Evolutionary conservation across 768 basidiomycete genomes (phyloP).

Genomic region (Leccinum rimulosum): DNA sequence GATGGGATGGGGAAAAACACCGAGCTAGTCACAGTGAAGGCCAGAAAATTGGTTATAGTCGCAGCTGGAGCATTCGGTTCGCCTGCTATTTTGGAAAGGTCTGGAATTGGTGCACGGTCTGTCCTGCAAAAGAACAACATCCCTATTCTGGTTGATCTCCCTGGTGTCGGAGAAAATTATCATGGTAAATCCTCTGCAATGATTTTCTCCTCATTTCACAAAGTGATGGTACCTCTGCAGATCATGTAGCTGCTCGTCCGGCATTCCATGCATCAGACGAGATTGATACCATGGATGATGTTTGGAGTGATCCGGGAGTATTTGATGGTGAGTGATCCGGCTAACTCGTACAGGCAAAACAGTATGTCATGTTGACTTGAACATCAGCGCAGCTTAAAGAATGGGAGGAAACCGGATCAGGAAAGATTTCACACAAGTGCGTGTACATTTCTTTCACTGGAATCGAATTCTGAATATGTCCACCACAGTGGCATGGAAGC

Average conservation of each 20-base stretch:
- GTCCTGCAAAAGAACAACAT: constrained; percentile 51
- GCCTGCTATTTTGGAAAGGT: constrained; percentile 54
- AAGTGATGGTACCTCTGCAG: not conserved
- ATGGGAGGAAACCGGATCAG: constrained; percentile 39
- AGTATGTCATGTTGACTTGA: not conserved
- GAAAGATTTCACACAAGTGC: constrained; percentile 54
- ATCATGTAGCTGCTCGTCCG: constrained; percentile 29
- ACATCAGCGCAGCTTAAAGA: constrained; percentile 26
- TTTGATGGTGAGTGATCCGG: constrained; percentile 36
- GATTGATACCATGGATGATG: constrained; percentile 45
- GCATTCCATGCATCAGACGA: constrained; percentile 42
- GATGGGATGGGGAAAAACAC: constrained; percentile 17
- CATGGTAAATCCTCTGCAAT: constrained; percentile 38
- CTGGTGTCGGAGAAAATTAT: constrained; percentile 17
- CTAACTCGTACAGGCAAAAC: constrained; percentile 9
- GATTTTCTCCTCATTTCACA: not conserved
- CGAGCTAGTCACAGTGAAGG: constrained; percentile 22
- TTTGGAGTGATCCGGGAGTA: constrained; percentile 39
- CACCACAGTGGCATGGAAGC: constrained; percentile 47
- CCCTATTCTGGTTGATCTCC: constrained; percentile 21
- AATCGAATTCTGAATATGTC: not conserved
- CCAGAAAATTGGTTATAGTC: constrained; percentile 44
- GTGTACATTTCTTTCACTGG: constrained; percentile 4
- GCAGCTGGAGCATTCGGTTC: constrained; percentile 55
- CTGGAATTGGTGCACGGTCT: constrained; percentile 59